A percentile compares a stretch with the other conserved stretches of the same genome.
phyloP scores from a whole-genome alignment of 192 early-diverging fungal genomes.

The Backusella westeae region DNA sequence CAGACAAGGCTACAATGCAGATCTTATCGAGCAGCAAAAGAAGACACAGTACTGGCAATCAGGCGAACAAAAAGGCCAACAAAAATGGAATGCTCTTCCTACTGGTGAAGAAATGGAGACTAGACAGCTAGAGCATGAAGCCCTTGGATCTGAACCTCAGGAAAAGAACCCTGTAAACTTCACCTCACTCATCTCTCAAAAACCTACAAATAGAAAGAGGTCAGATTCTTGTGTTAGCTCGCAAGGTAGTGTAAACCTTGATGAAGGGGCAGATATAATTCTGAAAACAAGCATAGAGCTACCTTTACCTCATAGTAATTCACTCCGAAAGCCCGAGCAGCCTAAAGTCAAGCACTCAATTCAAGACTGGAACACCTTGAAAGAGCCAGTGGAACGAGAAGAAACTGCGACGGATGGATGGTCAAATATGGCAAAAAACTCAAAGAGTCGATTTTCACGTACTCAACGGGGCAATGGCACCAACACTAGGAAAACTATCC shows the following conservation, averaged over 20 bases:
- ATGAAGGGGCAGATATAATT: neutral
- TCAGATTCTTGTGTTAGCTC: neutral
- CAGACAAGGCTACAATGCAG: slow-evolving; percentile 27
- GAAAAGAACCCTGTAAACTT: neutral
- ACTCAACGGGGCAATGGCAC: neutral
- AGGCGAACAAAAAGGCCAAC: slow-evolving; percentile 8
- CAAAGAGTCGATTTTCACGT: neutral
- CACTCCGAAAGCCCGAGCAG: neutral
- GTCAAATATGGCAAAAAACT: neutral
- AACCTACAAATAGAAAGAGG: neutral
- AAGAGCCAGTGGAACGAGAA: neutral
- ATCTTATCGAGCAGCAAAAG: slow-evolving; percentile 31
- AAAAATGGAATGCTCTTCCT: slow-evolving; percentile 18
- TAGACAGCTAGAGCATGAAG: neutral
- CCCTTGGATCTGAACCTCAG: neutral
- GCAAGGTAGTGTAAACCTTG: neutral
- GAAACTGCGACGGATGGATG: neutral
- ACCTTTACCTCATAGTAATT: neutral
- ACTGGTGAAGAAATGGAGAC: neutral
- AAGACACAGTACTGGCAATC: slow-evolving; percentile 29
- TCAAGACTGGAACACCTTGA: neutral
- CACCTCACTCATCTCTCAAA: neutral
- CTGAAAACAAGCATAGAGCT: neutral
- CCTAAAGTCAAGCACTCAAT: neutral
- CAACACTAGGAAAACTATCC: neutral